phyloP scores from a whole-genome alignment of 768 basidiomycete species.

The Suillus cothurnatus region DNA sequence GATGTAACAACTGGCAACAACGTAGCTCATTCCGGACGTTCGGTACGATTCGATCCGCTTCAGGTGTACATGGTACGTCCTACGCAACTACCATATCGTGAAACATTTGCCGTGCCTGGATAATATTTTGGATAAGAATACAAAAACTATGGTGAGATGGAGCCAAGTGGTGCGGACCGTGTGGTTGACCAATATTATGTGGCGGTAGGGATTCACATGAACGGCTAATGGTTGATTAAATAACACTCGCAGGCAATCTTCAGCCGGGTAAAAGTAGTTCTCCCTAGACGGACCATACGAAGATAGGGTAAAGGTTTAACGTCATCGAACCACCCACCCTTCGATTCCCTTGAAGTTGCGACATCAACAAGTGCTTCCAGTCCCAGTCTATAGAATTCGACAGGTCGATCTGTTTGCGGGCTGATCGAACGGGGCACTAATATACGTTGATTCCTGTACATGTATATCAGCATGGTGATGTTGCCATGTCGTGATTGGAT shows the following conservation, averaged over 20 bases:
- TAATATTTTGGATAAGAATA: neutral
- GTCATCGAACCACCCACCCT: neutral
- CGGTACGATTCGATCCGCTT: neutral
- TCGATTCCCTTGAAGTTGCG: neutral
- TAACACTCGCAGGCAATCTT: neutral
- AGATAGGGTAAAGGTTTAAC: conserved; percentile 3
- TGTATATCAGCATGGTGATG: neutral
- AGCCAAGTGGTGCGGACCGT: neutral
- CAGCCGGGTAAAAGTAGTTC: conserved; percentile 1
- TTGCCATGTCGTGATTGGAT: neutral
- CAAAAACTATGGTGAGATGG: neutral
- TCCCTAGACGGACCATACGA: neutral
- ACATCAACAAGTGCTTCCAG: neutral
- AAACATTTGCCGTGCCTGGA: neutral
- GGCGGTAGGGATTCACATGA: neutral
- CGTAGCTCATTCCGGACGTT: neutral
- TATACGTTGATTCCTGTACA: too few relatives aligned
- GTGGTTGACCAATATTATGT: neutral
- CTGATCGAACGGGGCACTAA: neutral
- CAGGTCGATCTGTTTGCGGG: neutral
- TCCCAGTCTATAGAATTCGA: neutral
- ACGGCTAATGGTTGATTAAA: conserved; percentile 4
- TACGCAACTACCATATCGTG: neutral
- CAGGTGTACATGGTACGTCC: neutral
- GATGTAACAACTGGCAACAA: neutral